Percentiles rank a stretch among this genome's conserved stretches.
phyloP scores from a whole-genome alignment of 257 asterid species.

The Paraleonurus japonicus region DNA sequence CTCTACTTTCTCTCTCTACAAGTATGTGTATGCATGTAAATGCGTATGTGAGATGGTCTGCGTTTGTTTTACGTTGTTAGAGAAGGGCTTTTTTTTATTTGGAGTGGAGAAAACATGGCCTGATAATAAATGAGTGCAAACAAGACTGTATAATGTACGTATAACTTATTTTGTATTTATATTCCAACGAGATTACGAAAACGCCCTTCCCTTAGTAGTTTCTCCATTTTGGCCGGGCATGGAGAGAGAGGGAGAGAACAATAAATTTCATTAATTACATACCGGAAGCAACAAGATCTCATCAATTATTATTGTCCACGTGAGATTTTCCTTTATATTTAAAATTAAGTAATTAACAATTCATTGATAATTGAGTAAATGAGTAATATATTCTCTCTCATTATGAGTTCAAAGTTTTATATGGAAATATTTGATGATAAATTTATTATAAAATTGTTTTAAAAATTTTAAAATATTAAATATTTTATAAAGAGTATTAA shows the following conservation, averaged over 20 bases:
- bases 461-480: too few relatives aligned
- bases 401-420: too few relatives aligned
- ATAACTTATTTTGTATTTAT: neutral
- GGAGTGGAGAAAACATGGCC: slow-evolving; percentile 47
- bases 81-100: slow-evolving; percentile 1
- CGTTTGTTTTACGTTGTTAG: neutral
- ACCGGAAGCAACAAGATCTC: slow-evolving; percentile 16
- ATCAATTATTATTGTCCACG: slow-evolving; percentile 9
- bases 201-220: slow-evolving; percentile 6
- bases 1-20: neutral
- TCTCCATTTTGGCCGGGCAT: too few relatives aligned
- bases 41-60: neutral
- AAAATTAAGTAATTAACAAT: too few relatives aligned
- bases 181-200: slow-evolving; percentile 10
- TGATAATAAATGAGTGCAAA: slow-evolving; percentile 39
- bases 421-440: too few relatives aligned
- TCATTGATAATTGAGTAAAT: too few relatives aligned
- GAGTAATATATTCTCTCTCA: too few relatives aligned
- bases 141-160: neutral
- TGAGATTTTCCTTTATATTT: neutral
- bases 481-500: too few relatives aligned
- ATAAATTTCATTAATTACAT: slow-evolving; percentile 35
- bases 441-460: too few relatives aligned
- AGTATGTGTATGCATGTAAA: slow-evolving; percentile 22
- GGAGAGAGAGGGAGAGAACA: neutral